phyloP scores from a whole-genome alignment of 2,329 filamentous ascomycete species.

The Aspergillus sojae region DNA sequence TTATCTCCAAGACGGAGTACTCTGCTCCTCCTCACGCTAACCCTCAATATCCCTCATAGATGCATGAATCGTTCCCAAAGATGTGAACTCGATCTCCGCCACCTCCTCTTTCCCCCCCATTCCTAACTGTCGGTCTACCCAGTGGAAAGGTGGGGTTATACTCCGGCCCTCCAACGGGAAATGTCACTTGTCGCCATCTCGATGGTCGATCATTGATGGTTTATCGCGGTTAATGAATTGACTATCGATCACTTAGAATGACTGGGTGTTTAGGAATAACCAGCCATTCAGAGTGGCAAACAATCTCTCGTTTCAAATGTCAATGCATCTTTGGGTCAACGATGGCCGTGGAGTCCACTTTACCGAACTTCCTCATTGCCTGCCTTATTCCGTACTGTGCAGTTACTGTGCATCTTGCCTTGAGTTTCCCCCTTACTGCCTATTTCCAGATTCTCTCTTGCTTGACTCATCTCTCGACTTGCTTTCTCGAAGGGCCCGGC shows the following conservation, averaged over 20 bases:
- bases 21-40: constrained; percentile 4
- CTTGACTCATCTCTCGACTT: not conserved
- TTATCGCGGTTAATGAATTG: not conserved
- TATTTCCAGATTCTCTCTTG: not conserved
- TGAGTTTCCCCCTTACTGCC: not conserved
- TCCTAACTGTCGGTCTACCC: constrained; percentile 3
- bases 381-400: not conserved
- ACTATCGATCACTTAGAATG: not conserved
- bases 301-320: not conserved
- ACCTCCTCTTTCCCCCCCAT: not conserved
- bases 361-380: not conserved
- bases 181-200: not conserved
- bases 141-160: not conserved
- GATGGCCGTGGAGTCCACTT: not conserved
- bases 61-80: not conserved
- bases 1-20: constrained; percentile 5
- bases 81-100: constrained; percentile 7
- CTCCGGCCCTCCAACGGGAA: not conserved
- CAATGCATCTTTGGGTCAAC: not conserved
- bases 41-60: not conserved
- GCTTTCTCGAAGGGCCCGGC: not conserved
- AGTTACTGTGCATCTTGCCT: not conserved
- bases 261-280: not conserved
- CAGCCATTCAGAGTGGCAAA: not conserved
- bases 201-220: not conserved